phyloP scores from a whole-genome alignment of 2,329 filamentous ascomycete species.

The Sarocladiaceae sp. region DNA sequence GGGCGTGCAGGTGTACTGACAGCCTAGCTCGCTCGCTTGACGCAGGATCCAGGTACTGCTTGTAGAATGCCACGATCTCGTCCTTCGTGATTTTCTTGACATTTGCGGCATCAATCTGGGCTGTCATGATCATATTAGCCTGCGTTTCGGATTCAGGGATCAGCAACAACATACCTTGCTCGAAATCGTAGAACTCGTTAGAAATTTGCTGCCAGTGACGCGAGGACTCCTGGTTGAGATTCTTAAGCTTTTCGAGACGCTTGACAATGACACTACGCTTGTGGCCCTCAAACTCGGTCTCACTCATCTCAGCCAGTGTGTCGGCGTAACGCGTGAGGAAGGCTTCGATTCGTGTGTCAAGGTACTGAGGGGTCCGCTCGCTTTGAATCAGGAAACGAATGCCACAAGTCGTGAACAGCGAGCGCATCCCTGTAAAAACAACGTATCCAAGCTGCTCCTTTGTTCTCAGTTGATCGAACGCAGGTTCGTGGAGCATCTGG shows the following conservation, averaged over 20 bases:
- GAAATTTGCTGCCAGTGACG: conserved; percentile 83
- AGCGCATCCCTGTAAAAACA: conserved; percentile 74
- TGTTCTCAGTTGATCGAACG: conserved; percentile 90
- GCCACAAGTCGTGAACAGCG: conserved; percentile 66
- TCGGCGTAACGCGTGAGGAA: conserved; percentile 69
- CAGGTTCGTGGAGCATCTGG: conserved; percentile 89
- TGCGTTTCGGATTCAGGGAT: no score
- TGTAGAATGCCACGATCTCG: conserved; percentile 77
- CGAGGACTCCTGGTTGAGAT: conserved; percentile 77
- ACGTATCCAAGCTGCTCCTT: conserved; percentile 98
- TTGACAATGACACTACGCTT: conserved; percentile 87
- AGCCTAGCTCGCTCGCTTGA: conserved; percentile 77
- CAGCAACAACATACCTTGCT: conserved; percentile 73
- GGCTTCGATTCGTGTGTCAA: conserved; percentile 82
- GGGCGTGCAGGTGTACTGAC: conserved; percentile 77
- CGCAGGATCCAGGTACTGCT: conserved; percentile 67
- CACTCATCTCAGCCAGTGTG: conserved; percentile 69
- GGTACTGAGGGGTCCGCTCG: conserved; percentile 76
- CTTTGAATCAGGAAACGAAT: conserved; percentile 93
- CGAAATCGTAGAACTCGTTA: conserved; percentile 85
- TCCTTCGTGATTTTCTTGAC: conserved; percentile 72
- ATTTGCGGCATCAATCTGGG: conserved; percentile 69
- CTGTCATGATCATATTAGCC: conserved; percentile 39
- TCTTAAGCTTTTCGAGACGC: conserved; percentile 87
- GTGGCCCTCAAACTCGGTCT: conserved; percentile 83